Conservation (phyloP, 208 protist genomes). For the Leishmania gerbilli region DNA sequence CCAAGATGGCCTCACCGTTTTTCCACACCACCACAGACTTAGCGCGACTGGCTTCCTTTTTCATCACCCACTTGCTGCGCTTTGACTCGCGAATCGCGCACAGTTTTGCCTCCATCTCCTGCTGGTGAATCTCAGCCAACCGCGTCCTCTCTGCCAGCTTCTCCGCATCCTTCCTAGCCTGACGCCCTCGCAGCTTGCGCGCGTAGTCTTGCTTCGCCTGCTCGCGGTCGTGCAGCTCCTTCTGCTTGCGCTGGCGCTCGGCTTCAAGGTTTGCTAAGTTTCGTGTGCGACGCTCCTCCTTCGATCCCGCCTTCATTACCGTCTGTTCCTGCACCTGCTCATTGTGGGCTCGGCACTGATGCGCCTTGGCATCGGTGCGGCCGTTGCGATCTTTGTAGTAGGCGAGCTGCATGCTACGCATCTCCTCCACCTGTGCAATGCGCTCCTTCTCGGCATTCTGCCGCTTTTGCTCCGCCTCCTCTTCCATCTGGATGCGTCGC, state of each 20-base stretch:
- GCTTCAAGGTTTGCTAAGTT: slow-evolving; percentile 46
- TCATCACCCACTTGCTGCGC: slow-evolving; percentile 39
- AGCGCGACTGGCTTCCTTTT: slow-evolving; percentile 38
- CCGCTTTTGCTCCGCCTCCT: slow-evolving; percentile 37
- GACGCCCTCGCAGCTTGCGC: slow-evolving; percentile 30
- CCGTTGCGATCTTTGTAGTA: slow-evolving; percentile 66
- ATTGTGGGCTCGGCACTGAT: slow-evolving; percentile 42
- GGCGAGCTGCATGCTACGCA: slow-evolving; percentile 43
- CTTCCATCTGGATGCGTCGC: slow-evolving; percentile 43
- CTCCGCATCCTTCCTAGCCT: slow-evolving; percentile 32
- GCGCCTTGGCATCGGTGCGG: slow-evolving; percentile 41
- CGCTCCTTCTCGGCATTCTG: slow-evolving; percentile 56
- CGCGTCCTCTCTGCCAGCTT: slow-evolving; percentile 35
- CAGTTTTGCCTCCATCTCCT: slow-evolving; percentile 60
- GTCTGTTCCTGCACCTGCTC: slow-evolving; percentile 42
- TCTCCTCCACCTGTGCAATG: slow-evolving; percentile 40
- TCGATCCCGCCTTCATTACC: slow-evolving; percentile 42
- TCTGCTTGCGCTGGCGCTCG: slow-evolving; percentile 41
- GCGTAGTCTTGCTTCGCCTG: slow-evolving; percentile 44
- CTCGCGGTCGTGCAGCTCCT: slow-evolving; percentile 53
- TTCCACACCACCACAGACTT: slow-evolving; percentile 45
- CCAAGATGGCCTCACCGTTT: slow-evolving; percentile 45
- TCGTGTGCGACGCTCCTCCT: slow-evolving; percentile 45
- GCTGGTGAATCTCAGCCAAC: slow-evolving; percentile 33
- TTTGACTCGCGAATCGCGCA: slow-evolving; percentile 41